Evolutionary conservation across 768 basidiomycete genomes (phyloP).

Genomic region (Udeniomyces megalosporus): DNA sequence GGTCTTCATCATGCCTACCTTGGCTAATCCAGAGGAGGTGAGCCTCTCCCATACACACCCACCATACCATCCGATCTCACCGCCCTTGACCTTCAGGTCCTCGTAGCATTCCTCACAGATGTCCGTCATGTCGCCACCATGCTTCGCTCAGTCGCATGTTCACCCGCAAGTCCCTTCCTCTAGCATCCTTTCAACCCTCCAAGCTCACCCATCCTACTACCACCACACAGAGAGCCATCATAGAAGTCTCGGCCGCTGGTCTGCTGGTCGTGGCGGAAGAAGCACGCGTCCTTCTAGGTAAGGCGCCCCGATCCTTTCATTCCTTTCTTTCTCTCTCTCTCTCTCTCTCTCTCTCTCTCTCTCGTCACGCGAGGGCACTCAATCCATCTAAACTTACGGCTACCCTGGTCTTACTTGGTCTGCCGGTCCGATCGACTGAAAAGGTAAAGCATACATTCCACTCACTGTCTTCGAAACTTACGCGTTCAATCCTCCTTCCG

Average conservation of each 20-base stretch:
- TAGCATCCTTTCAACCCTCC: neutral
- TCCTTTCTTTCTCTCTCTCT: neutral
- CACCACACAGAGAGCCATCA: constrained; percentile 40
- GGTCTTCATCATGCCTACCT: too few species aligned
- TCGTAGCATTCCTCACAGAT: constrained; percentile 37
- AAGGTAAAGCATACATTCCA: constrained; percentile 73
- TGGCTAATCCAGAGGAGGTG: too few species aligned
- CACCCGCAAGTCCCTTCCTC: constrained; percentile 39
- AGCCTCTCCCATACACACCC: too few species aligned
- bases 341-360: neutral
- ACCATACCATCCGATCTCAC: too few species aligned
- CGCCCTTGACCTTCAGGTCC: too few species aligned
- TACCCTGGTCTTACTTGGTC: neutral
- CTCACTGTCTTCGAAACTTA: constrained; percentile 65
- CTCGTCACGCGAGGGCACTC: neutral
- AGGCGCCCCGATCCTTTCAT: constrained; percentile 12
- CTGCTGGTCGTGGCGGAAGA: constrained; percentile 73
- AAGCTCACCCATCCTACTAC: neutral
- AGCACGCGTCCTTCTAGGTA: constrained; percentile 62
- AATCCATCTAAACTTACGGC: too few species aligned
- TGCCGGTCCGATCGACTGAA: neutral
- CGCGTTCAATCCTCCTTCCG: constrained; percentile 37
- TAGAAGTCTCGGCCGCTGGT: constrained; percentile 53
- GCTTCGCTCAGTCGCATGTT: constrained; percentile 65
- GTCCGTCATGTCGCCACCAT: constrained; percentile 64